Evolutionary conservation across 139 green algal species (phyloP), one percentile per base, ranked within the genome.

Genomic region (Tetraselmis striata): DNA sequence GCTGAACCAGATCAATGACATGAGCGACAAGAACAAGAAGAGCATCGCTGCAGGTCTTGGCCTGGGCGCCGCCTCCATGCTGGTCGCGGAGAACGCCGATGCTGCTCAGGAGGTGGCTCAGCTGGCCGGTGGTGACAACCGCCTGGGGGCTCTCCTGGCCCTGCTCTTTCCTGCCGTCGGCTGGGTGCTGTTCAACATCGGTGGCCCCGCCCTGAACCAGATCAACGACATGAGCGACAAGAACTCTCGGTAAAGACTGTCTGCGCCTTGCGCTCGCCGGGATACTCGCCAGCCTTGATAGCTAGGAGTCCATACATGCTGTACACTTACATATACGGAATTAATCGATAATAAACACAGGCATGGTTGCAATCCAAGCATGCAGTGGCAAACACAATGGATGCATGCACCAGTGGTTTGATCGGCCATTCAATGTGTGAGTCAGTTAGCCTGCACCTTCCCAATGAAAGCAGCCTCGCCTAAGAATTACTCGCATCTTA

Each of bases 101-200:
- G 80, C 80, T 75, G 80, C 80, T 27, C 80, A 83, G 75, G 80
- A 83, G 75, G 59, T 83, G 45, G 28, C 75, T 0, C 23, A 32
- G 29, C 32, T 83, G 59, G 80, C 80, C 18, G 45, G 45, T 79
- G 80, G 74, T 86, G 82, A 86, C 82, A 86, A 86, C 79, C 79
- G 82, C 0, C 59, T 85, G 29, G 82, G 82, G 1, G 75, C 32
- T 26, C 78, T 86, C 26, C 78, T 85, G 26, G 29, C 59, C 18
- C 78, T 86, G 22, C 80, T 86, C 59, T 27, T 83, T 23, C 82
- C 82, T 1, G 82, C 79, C 26, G 30, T 86, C 31, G 82, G 79
- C 28, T 86, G 82, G 82, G 82, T 86, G 28, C 58, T 86, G 32
- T 86, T 86, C 78, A 86, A 86, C 80, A 86, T 86, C 29, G 31